Conservation (phyloP, 2,329 filamentous ascomycete genomes). For the Penicillium sclerotigenum region DNA sequence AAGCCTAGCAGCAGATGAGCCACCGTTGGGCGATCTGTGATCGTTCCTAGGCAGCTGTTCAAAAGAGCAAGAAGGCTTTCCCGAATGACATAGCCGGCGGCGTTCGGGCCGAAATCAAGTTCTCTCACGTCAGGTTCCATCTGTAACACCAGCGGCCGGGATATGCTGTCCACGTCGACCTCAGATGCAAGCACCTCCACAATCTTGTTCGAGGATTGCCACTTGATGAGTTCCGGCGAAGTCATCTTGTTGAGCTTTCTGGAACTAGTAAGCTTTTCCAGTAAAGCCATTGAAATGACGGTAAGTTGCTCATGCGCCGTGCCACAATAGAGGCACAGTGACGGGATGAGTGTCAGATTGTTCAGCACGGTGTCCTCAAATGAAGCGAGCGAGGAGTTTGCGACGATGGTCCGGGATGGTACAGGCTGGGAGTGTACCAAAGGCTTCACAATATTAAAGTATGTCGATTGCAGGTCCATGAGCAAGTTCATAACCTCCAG, state of each 20-base stretch:
- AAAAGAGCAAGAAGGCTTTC: slow-evolving; percentile 82
- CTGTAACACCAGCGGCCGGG: slow-evolving; percentile 67
- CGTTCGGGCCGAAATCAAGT: slow-evolving; percentile 64
- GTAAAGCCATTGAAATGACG: slow-evolving; percentile 72
- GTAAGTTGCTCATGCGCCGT: slow-evolving; percentile 78
- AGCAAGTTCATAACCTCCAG: slow-evolving; percentile 80
- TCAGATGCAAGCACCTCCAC: slow-evolving; percentile 84
- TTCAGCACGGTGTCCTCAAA: slow-evolving; percentile 90
- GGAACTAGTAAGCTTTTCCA: slow-evolving; percentile 84
- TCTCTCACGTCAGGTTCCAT: slow-evolving; percentile 66
- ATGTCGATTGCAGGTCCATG: slow-evolving; percentile 85
- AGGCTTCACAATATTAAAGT: slow-evolving; percentile 81
- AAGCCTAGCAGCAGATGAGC: slow-evolving; percentile 91
- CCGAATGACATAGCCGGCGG: slow-evolving; percentile 76
- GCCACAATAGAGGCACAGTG: slow-evolving; percentile 82
- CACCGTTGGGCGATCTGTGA: slow-evolving; percentile 75
- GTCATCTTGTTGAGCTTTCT: slow-evolving; percentile 72
- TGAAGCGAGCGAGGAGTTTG: slow-evolving; percentile 74
- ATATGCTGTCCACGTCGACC: slow-evolving; percentile 75
- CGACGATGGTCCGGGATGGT: slow-evolving; percentile 59
- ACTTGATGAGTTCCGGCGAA: slow-evolving; percentile 58
- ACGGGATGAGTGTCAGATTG: slow-evolving; percentile 72
- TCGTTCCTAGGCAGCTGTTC: slow-evolving; percentile 71
- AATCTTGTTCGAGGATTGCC: slow-evolving; percentile 72
- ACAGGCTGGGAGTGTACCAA: slow-evolving; percentile 66